Evolutionary conservation across 352 stramenopile genomes (phyloP), one percentile per base, ranked within the genome.

Genomic region (Globisporangium parvum): DNA sequence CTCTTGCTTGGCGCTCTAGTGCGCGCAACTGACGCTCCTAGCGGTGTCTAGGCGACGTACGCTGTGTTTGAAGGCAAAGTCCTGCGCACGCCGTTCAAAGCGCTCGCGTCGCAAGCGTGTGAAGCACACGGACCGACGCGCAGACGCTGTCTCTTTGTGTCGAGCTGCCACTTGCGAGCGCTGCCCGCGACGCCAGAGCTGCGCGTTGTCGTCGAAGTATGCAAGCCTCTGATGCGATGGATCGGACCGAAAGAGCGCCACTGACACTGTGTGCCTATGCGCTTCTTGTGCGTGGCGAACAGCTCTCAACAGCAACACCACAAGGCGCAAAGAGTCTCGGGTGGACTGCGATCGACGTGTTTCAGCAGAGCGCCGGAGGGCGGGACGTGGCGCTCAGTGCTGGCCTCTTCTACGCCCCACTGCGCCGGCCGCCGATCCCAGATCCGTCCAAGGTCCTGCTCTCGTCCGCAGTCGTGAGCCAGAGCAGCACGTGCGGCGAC

Each of bases 281-380:
- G n/a, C n/a, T n/a, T n/a, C n/a, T n/a, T n/a, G n/a, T n/a, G n/a
- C n/a, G n/a, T n/a, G n/a, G n/a, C n/a, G n/a, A n/a, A n/a, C n/a
- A n/a, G 70, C 57, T 77, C 23, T 52, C 67, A 17, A 65, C 46
- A 9, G 14, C 62, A 6, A 31, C 44, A 6, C 40, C 64, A 31
- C 59, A 51, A 46, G 42, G 40, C 39, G 20, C 63, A 39, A 67
- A 45, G n/a, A 77, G 54, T 42, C 47, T 84, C 31, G 75, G 71
- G 18, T 84, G 75, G 75, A 75, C 65, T 42, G 65, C 50, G 0
- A 57, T 80, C 21, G 57, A 71, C 1, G 40, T 82, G 0, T 86
- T 86, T 48, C 55, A n/a, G n/a, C n/a, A n/a, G n/a, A n/a, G n/a
- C n/a, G n/a, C n/a, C n/a, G n/a, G n/a, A n/a, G n/a, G n/a, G n/a